Evolutionary conservation across 192 early-diverging fungal species (phyloP).

Genomic region (Coemansia sp.): DNA sequence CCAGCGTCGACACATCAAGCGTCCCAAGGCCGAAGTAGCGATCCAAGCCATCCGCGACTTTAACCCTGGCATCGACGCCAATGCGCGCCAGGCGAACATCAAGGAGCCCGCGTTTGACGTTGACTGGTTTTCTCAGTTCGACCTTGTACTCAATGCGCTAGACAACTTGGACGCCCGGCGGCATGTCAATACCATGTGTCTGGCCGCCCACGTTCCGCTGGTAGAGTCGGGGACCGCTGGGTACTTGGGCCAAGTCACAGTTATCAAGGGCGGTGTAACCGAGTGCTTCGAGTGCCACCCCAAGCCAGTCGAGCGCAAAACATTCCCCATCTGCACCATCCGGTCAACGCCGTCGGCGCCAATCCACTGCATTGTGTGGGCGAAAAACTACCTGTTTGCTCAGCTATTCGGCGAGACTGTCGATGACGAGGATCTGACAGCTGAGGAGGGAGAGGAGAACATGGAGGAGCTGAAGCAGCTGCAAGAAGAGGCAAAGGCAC

Average conservation of each 20-base stretch:
- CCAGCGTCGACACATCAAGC: constrained; percentile 90
- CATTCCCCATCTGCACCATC: constrained; percentile 97
- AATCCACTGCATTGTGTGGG: constrained; percentile 99
- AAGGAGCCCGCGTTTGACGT: constrained; percentile 84
- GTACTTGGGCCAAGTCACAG: constrained; percentile 89
- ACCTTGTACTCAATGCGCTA: constrained; percentile 93
- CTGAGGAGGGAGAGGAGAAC: constrained; percentile 60
- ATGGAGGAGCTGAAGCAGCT: constrained; percentile 76
- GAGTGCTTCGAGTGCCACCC: constrained; percentile 97
- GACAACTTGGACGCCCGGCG: constrained; percentile 95
- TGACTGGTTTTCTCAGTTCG: constrained; percentile 87
- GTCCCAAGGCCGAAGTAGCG: constrained; percentile 91
- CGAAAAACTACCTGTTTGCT: constrained; percentile 94
- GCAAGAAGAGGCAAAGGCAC: constrained; percentile 70
- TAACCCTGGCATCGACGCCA: constrained; percentile 72
- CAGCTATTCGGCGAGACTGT: constrained; percentile 68
- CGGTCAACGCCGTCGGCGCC: constrained; percentile 92
- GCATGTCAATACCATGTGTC: constrained; percentile 95
- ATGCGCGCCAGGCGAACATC: constrained; percentile 83
- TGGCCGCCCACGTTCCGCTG: constrained; percentile 87
- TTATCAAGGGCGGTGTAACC: constrained; percentile 75
- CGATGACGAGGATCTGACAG: constrained; percentile 30
- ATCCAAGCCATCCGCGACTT: constrained; percentile 80
- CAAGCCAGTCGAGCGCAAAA: constrained; percentile 78
- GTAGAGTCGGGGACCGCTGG: constrained; percentile 98